Conservation (phyloP, 108 stramenopile genomes). For the Bacterosira constricta region DNA sequence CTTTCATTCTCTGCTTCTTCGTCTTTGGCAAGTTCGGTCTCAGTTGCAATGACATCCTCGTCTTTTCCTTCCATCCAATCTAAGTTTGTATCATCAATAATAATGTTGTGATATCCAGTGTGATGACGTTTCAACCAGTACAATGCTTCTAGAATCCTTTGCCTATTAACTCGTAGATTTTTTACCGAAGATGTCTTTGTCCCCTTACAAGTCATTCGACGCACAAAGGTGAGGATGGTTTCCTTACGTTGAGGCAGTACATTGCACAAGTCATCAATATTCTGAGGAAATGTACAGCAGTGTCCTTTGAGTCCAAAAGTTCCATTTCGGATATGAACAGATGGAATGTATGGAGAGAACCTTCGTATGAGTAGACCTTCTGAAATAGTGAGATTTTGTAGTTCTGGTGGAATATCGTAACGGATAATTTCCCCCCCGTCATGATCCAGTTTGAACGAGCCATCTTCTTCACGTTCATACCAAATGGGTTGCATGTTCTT, state of each 20-base stretch:
- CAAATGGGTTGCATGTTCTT: not conserved
- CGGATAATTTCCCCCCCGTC: not conserved
- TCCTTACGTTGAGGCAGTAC: not conserved
- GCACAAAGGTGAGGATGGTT: constrained; percentile 1
- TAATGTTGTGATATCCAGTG: constrained; percentile 4
- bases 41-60: too few relatives aligned
- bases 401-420: constrained; percentile 7
- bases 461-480: constrained; percentile 2
- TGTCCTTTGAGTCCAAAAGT: constrained; percentile 9
- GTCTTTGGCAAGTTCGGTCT: too few relatives aligned
- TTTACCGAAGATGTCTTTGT: not conserved
- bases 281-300: constrained; percentile 7
- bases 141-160: not conserved
- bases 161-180: not conserved
- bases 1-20: too few relatives aligned
- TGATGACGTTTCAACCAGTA: constrained; percentile 25
- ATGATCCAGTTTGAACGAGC: not conserved
- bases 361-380: constrained; percentile 19
- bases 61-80: constrained; percentile 23
- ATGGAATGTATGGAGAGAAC: constrained; percentile 6
- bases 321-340: not conserved
- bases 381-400: constrained; percentile 8
- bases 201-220: not conserved
- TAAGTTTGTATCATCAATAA: constrained; percentile 4
- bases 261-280: constrained; percentile 1